These are phyloP conservation scores for Mycena epipterygia DNA, from an alignment of 768 basidiomycete species.

Conservation along the genomic window DNA sequence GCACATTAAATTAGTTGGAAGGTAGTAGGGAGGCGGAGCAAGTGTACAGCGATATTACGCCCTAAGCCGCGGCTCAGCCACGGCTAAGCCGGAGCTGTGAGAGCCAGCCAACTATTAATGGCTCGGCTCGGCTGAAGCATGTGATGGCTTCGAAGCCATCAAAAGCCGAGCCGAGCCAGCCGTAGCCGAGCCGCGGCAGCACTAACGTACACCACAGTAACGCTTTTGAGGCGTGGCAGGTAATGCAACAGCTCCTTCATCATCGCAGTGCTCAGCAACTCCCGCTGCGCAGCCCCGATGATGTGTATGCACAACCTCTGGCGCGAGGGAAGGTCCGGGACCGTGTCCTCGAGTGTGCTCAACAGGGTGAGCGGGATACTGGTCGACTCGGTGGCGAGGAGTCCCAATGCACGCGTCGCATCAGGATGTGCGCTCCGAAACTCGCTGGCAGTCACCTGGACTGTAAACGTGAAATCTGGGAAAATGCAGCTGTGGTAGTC, in stretches of 20 bases:
- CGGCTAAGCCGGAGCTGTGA: too few relatives aligned
- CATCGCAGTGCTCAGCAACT: background rate
- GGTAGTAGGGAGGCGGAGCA: too few relatives aligned
- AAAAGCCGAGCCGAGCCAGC: too few relatives aligned
- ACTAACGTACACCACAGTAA: constrained; percentile 18
- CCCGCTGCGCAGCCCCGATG: constrained; percentile 6
- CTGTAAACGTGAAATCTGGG: background rate
- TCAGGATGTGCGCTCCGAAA: background rate
- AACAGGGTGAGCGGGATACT: constrained; percentile 15
- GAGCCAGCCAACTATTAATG: too few relatives aligned
- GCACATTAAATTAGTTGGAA: too few relatives aligned
- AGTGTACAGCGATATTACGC: too few relatives aligned
- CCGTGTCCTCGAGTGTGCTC: background rate
- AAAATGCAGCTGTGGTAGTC: constrained; percentile 1
- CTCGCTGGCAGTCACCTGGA: background rate
- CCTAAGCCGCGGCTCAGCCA: too few relatives aligned
- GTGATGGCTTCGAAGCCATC: too few relatives aligned
- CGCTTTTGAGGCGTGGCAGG: background rate
- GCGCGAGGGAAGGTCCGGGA: constrained; percentile 21
- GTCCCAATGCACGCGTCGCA: background rate
- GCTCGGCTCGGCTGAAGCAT: too few relatives aligned
- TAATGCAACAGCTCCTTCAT: constrained; percentile 30
- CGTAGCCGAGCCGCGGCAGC: too few relatives aligned
- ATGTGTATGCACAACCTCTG: constrained; percentile 24
- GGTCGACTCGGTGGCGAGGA: background rate